These are phyloP conservation scores for Suillus americanus DNA, from an alignment of 768 basidiomycete species.

Conservation along the genomic window DNA sequence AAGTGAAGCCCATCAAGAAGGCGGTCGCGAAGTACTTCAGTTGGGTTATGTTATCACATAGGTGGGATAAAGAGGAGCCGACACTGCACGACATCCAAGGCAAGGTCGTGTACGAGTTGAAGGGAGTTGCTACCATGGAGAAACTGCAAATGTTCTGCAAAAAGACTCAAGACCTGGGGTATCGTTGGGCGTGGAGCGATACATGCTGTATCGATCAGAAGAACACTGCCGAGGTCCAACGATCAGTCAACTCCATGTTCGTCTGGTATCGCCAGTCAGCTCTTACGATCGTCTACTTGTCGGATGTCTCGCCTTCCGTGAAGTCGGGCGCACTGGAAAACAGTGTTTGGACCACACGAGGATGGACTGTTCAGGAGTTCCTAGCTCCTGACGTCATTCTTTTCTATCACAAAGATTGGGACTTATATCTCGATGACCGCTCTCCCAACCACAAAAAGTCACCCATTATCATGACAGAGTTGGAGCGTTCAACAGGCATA, in stretches of 20 bases:
- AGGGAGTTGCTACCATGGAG: neutral
- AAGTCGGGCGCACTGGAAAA: neutral
- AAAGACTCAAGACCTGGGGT: neutral
- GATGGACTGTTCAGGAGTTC: neutral
- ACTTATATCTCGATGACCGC: neutral
- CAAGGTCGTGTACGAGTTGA: neutral
- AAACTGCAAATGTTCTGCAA: neutral
- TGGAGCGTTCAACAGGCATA: neutral
- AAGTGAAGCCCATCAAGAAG: neutral
- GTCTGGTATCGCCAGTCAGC: neutral
- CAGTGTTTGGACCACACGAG: neutral
- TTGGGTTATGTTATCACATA: neutral
- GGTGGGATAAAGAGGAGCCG: neutral
- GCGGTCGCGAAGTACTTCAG: neutral
- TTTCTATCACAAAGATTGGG: neutral
- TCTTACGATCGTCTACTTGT: neutral
- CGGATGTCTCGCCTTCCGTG: neutral
- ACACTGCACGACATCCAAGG: neutral
- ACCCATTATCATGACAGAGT: neutral
- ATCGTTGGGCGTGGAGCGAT: neutral
- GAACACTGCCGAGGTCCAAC: neutral
- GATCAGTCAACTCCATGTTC: neutral
- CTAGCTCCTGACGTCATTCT: neutral
- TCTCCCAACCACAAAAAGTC: neutral
- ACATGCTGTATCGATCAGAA: neutral